Evolutionary conservation across 805 yeast genomes (phyloP).

Genomic region (Candida golubevii): DNA sequence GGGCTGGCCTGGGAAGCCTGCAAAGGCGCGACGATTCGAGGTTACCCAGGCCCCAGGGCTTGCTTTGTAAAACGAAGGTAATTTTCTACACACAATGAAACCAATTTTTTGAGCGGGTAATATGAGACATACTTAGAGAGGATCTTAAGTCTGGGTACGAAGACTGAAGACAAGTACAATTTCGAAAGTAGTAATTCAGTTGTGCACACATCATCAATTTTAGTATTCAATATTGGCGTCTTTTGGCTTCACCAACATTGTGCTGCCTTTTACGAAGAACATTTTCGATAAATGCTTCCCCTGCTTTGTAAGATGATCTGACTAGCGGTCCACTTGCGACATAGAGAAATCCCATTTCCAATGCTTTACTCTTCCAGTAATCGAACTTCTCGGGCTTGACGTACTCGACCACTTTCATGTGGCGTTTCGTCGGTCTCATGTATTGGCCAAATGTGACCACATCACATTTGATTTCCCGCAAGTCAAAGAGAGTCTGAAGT

Average conservation of each 20-base stretch:
- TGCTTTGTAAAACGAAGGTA: no score
- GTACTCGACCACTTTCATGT: slow-evolving; percentile 96
- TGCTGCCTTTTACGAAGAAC: slow-evolving; percentile 73
- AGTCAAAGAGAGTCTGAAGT: slow-evolving; percentile 65
- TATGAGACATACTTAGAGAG: no score
- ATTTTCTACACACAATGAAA: no score
- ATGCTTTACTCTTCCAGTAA: slow-evolving; percentile 82
- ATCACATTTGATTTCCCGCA: slow-evolving; percentile 76
- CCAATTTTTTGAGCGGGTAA: no score
- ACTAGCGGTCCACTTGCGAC: slow-evolving; percentile 98
- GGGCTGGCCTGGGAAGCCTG: no score
- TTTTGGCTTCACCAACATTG: slow-evolving; percentile 37
- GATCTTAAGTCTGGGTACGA: no score
- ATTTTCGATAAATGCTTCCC: slow-evolving; percentile 95
- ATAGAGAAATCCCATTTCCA: slow-evolving; percentile 87
- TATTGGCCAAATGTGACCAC: slow-evolving; percentile 98
- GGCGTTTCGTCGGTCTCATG: slow-evolving; percentile 98
- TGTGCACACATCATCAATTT: no score
- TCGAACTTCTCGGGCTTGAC: slow-evolving; percentile 92
- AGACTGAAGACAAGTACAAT: no score
- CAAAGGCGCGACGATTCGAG: no score
- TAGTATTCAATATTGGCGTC: not conserved
- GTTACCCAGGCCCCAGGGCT: no score
- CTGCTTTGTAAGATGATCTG: slow-evolving; percentile 95
- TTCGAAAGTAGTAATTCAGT: no score